These are phyloP conservation scores for Collybiopsis luxurians DNA, from an alignment of 768 basidiomycete species.

Conservation along the genomic window DNA sequence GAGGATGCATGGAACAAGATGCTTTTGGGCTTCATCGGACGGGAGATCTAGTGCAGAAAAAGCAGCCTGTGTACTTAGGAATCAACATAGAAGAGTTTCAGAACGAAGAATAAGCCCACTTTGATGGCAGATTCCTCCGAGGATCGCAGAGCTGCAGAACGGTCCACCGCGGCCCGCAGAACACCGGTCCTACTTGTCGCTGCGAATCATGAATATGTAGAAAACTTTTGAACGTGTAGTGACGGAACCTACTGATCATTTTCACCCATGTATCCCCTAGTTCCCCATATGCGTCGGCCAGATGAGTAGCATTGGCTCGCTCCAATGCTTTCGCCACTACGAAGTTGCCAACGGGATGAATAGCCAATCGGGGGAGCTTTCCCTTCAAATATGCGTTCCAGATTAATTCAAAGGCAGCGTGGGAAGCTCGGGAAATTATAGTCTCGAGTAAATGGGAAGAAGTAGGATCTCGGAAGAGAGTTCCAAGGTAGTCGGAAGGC, in stretches of 20 bases:
- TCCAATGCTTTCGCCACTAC: slow-evolving; percentile 81
- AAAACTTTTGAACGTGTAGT: background rate
- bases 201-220: background rate
- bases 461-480: slow-evolving; percentile 80
- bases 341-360: slow-evolving; percentile 93
- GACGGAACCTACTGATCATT: slow-evolving; percentile 57
- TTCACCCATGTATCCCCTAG: slow-evolving; percentile 57
- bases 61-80: slow-evolving; percentile 53
- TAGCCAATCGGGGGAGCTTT: slow-evolving; percentile 68
- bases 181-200: slow-evolving; percentile 64
- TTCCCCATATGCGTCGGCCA: slow-evolving; percentile 58
- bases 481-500: slow-evolving; percentile 75
- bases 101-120: slow-evolving; percentile 33
- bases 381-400: slow-evolving; percentile 81
- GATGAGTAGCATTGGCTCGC: slow-evolving; percentile 52
- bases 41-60: slow-evolving; percentile 56
- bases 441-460: slow-evolving; percentile 91
- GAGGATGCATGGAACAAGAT: slow-evolving; percentile 69
- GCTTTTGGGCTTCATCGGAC: slow-evolving; percentile 42
- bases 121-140: slow-evolving; percentile 50
- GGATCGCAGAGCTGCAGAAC: slow-evolving; percentile 48
- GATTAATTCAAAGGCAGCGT: slow-evolving; percentile 55
- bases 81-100: slow-evolving; percentile 4
- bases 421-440: slow-evolving; percentile 61
- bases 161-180: slow-evolving; percentile 70